These are phyloP conservation scores for Sporothrix protearum DNA, from an alignment of 2,329 filamentous ascomycete species.

Conservation along the genomic window DNA sequence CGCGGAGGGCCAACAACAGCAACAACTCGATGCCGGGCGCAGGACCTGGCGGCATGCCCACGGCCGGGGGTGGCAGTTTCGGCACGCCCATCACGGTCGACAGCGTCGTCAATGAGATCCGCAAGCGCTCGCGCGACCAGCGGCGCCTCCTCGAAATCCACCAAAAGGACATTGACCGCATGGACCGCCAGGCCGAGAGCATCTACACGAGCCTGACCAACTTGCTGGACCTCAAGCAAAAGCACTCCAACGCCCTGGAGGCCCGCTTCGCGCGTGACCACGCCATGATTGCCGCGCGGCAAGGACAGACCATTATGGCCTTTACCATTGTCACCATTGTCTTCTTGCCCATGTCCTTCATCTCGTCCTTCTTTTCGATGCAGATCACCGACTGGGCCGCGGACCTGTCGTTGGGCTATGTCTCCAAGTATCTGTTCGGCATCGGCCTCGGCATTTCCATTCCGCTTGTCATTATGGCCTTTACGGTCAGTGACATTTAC, in stretches of 20 bases:
- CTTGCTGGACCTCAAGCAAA: conserved; percentile 64
- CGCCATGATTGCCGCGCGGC: conserved; percentile 55
- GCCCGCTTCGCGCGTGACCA: conserved; percentile 60
- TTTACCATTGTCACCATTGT: conserved; percentile 47
- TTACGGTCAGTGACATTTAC: conserved; percentile 38
- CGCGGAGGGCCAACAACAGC: background rate
- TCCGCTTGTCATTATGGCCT: conserved; percentile 39
- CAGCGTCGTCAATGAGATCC: conserved; percentile 40
- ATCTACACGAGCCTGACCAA: conserved; percentile 60
- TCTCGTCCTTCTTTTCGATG: conserved; percentile 45
- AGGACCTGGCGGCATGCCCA: background rate
- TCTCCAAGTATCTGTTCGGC: conserved; percentile 36
- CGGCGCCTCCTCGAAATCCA: conserved; percentile 55
- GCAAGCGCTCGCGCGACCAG: conserved; percentile 55
- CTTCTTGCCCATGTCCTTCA: conserved; percentile 45
- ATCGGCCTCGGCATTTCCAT: conserved; percentile 42
- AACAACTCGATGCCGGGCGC: background rate
- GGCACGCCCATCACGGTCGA: conserved; percentile 9
- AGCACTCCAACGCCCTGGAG: conserved; percentile 65
- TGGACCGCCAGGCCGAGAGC: conserved; percentile 59
- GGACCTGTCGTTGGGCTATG: conserved; percentile 31
- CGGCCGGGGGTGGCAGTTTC: background rate
- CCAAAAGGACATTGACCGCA: conserved; percentile 57
- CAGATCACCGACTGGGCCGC: conserved; percentile 46
- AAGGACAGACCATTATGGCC: conserved; percentile 44